Evolutionary conservation across 192 early-diverging fungal genomes (phyloP), one percentile per base, ranked within the genome.

Genomic region (Dissophora globulifera): DNA sequence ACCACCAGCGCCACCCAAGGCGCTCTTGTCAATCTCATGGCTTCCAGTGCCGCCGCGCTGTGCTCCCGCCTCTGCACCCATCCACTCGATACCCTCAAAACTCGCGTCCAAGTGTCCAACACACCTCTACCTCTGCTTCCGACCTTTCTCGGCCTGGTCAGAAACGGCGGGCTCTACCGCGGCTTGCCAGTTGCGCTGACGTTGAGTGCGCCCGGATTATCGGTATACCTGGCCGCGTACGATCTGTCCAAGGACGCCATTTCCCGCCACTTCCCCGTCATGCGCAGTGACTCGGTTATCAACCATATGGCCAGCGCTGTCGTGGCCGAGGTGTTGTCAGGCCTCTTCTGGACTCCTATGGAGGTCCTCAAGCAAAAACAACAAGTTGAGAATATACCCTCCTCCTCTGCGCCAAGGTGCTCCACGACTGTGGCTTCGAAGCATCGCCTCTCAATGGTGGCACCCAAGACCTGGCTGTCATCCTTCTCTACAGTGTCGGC

Each of bases 341-440:
- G 92, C 9, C 54, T 88, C 9, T 82, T 92, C 23, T 95, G 90
- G 82, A 95, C 93, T 4, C 93, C 93, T 1, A 95, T 95, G 93
- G 93, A 95, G 68, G 88, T 95, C 1, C 29, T 95, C 33, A 95
- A 95, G 55, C 89, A 85, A 50, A 84, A 85, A 46, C 56, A 92
- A 52, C 93, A 95, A 67, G 85, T 87, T 29, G 76, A 63, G 38
- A 51, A 41, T 11, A 52, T 54, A 40, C 48, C 58, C 40, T 42
- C 45, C 22, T 40, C 38, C 19, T 19, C 38, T 41, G 25, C n/a
- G n/a, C n/a, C 50, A 17, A 12, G 4, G 43, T 4, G 9, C n/a
- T n/a, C 43, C 6, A 12, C 35, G 35, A 38, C 35, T 6, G 35
- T 13, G 35, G 6, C 35, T 13, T 38, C 35, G 6, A 32, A 3